These are phyloP conservation scores for Boletales sp. DNA, from an alignment of 768 basidiomycete species.

Conservation along the genomic window DNA sequence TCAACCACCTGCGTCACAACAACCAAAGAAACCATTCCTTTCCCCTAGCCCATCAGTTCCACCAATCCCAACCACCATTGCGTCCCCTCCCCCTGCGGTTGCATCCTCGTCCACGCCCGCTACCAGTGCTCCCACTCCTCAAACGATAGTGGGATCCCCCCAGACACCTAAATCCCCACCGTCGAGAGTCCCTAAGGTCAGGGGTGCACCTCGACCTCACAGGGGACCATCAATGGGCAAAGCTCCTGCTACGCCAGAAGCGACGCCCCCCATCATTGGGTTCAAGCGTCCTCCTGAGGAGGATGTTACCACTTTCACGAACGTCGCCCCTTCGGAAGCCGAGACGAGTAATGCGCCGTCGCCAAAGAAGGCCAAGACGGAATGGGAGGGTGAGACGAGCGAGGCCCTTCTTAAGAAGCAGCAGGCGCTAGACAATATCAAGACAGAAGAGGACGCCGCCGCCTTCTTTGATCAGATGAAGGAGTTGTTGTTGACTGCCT, in stretches of 20 bases:
- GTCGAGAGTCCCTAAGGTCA: slow-evolving; percentile 49
- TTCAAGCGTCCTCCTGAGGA: slow-evolving; percentile 38
- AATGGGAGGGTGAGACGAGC: slow-evolving; percentile 62
- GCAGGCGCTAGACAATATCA: slow-evolving; percentile 43
- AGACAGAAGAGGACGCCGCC: slow-evolving; percentile 64
- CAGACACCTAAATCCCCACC: slow-evolving; percentile 72
- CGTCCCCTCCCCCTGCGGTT: slow-evolving; percentile 40
- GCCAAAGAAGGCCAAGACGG: slow-evolving; percentile 67
- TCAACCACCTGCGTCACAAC: slow-evolving; percentile 8
- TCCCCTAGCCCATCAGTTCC: slow-evolving; percentile 19
- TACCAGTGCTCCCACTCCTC: slow-evolving; percentile 39
- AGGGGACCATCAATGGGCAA: slow-evolving; percentile 31
- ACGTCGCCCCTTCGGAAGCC: slow-evolving; percentile 30
- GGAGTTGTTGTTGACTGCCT: slow-evolving; percentile 51
- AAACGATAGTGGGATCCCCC: slow-evolving; percentile 49
- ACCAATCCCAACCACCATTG: slow-evolving; percentile 8
- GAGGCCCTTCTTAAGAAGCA: slow-evolving; percentile 43
- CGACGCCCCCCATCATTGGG: slow-evolving; percentile 26
- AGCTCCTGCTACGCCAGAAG: slow-evolving; percentile 34
- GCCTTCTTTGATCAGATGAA: slow-evolving; percentile 62
- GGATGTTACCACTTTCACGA: slow-evolving; percentile 23
- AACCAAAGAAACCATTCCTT: slow-evolving; percentile 15
- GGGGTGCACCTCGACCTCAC: slow-evolving; percentile 23
- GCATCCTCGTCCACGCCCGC: slow-evolving; percentile 51
- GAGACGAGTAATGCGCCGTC: slow-evolving; percentile 51